A percentile compares a stretch with the other conserved stretches of the same genome.
Evolutionary conservation across 352 stramenopile genomes (phyloP).

Genomic region (Blastocystis sp.): DNA sequence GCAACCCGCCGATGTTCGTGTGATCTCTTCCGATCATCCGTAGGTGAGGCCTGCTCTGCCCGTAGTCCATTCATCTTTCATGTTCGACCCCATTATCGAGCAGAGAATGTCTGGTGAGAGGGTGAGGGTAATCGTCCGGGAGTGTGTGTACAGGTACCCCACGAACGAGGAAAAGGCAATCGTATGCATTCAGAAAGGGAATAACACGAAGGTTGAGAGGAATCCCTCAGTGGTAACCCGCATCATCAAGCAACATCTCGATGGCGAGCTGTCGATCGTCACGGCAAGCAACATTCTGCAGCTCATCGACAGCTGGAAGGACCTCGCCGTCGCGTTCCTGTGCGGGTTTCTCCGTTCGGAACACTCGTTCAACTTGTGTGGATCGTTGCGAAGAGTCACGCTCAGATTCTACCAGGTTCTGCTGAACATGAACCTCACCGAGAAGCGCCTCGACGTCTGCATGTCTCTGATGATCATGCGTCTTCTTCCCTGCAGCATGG

Average conservation of each 20-base stretch:
- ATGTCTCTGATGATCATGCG: not conserved
- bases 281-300: not conserved
- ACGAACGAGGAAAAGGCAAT: too few relatives aligned
- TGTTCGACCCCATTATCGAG: constrained; percentile 2
- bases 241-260: not conserved
- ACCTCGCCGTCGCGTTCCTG: constrained; percentile 2
- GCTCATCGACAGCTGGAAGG: constrained; percentile 29
- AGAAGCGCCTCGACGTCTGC: constrained; percentile 5
- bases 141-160: too few relatives aligned
- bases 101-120: not conserved
- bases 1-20: not conserved
- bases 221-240: too few relatives aligned
- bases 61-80: not conserved
- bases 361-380: not conserved
- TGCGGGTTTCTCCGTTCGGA: not conserved
- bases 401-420: not conserved
- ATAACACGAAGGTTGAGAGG: too few relatives aligned
- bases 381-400: not conserved
- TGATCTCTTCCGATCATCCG: too few relatives aligned
- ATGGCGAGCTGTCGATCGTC: constrained; percentile 4
- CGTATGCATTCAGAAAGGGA: too few relatives aligned
- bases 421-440: not conserved
- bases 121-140: not conserved
- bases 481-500: constrained; percentile 2
- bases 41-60: not conserved